Evolutionary conservation across 352 stramenopile species (phyloP).

Genomic region (Phytopythium boreale): DNA sequence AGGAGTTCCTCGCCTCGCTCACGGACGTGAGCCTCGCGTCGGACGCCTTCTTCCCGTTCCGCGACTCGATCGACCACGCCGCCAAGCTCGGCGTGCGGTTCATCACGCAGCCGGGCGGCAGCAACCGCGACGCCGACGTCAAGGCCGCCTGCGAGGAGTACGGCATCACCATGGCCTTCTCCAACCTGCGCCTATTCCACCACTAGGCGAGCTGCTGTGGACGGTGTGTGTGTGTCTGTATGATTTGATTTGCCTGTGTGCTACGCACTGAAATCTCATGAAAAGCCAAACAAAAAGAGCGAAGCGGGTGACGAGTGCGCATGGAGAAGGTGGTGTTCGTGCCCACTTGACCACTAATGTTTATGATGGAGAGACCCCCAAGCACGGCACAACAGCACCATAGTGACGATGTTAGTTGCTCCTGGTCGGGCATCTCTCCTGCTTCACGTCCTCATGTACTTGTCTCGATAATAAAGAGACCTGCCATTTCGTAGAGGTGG

Average conservation of each 20-base stretch:
- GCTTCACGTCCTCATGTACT: neutral
- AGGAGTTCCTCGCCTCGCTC: slow-evolving; percentile 91
- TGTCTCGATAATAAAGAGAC: neutral
- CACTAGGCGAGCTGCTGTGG: slow-evolving; percentile 80
- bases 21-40: slow-evolving; percentile 94
- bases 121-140: slow-evolving; percentile 89
- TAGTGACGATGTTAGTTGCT: neutral
- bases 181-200: slow-evolving; percentile 98
- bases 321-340: neutral
- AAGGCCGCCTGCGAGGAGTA: slow-evolving; percentile 96
- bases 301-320: neutral
- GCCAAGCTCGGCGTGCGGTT: slow-evolving; percentile 95
- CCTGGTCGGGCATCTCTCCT: neutral
- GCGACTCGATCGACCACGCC: slow-evolving; percentile 98
- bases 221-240: neutral
- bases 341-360: neutral
- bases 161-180: slow-evolving; percentile 99
- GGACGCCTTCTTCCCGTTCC: slow-evolving; percentile 99
- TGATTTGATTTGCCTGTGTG: neutral
- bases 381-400: neutral
- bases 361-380: neutral
- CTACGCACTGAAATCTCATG: neutral
- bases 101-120: slow-evolving; percentile 95
- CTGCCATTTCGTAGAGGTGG: neutral
- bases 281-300: neutral